Conservation (phyloP, 75 land plant genomes). For the Pinus albicaulis region DNA sequence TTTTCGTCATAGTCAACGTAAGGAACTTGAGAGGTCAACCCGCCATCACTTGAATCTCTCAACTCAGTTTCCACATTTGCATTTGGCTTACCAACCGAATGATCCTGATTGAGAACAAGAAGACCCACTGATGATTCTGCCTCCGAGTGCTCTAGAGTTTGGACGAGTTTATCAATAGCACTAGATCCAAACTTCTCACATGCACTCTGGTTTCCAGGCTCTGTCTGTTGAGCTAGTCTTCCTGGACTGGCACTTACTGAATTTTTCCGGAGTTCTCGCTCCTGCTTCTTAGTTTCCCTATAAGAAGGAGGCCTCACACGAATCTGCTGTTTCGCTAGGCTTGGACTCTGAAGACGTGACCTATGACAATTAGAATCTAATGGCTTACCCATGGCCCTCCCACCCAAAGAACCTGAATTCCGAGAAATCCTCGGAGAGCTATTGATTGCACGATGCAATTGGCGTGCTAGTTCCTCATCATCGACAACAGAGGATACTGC, state of each 20-base stretch:
- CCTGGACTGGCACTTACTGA: neutral
- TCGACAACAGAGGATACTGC: constrained; percentile 13
- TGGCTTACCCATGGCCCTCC: neutral
- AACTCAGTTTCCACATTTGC: neutral
- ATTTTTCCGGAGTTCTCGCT: neutral
- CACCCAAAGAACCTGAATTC: constrained; percentile 10
- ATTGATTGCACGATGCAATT: constrained; percentile 66
- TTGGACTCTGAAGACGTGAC: neutral
- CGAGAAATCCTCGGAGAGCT: constrained; percentile 68
- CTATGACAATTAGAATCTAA: neutral
- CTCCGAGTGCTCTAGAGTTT: constrained; percentile 12
- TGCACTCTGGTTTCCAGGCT: constrained; percentile 11
- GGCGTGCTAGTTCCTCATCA: constrained; percentile 65
- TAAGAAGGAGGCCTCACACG: neutral
- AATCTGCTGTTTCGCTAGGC: neutral
- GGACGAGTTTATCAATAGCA: constrained; percentile 6
- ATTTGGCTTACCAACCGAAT: constrained; percentile 6
- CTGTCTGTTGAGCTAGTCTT: constrained; percentile 1
- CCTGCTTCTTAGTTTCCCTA: neutral
- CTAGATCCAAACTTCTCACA: constrained; percentile 11
- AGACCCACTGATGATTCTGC: constrained; percentile 7
- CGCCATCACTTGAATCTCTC: neutral
- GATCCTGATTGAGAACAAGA: constrained; percentile 4
- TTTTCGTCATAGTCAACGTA: neutral
- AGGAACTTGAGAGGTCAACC: neutral